These are phyloP conservation scores for Tolypocladium capitatum DNA, from an alignment of 2,329 filamentous ascomycete species.

Conservation along the genomic window DNA sequence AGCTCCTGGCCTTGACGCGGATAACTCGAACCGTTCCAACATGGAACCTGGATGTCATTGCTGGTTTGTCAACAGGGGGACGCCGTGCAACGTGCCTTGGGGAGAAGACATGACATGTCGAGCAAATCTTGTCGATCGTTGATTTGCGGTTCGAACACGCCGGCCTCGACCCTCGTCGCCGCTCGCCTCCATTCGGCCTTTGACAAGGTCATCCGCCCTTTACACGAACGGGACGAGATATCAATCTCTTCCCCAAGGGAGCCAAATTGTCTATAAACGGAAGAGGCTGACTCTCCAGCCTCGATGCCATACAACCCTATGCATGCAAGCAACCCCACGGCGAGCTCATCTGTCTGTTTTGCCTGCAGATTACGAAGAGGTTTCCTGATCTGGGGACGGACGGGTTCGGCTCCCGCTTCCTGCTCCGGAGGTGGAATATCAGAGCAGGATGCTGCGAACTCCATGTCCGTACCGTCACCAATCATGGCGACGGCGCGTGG, in stretches of 20 bases:
- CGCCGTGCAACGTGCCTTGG: not conserved
- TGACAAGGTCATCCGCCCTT: not conserved
- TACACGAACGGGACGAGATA: not conserved
- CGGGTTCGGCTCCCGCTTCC: not conserved
- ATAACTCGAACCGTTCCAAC: not conserved
- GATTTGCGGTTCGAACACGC: not conserved
- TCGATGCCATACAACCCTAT: not conserved
- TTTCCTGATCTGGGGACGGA: not conserved
- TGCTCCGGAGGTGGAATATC: too few relatives aligned
- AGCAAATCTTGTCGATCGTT: not conserved
- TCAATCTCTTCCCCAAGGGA: not conserved
- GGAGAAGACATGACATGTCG: not conserved
- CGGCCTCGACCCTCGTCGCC: not conserved
- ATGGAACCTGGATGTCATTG: not conserved
- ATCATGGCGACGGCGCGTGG: not conserved
- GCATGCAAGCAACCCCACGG: not conserved
- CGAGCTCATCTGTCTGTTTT: not conserved
- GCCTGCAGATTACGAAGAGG: not conserved
- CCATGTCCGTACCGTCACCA: too few relatives aligned
- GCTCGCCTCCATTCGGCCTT: not conserved
- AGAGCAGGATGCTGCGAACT: not conserved
- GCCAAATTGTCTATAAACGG: not conserved
- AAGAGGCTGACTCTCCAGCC: not conserved
- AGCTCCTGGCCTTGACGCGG: not conserved
- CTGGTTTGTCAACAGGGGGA: not conserved